phyloP scores from a whole-genome alignment of 768 basidiomycete genomes.

The Sarcomyxa edulis region DNA sequence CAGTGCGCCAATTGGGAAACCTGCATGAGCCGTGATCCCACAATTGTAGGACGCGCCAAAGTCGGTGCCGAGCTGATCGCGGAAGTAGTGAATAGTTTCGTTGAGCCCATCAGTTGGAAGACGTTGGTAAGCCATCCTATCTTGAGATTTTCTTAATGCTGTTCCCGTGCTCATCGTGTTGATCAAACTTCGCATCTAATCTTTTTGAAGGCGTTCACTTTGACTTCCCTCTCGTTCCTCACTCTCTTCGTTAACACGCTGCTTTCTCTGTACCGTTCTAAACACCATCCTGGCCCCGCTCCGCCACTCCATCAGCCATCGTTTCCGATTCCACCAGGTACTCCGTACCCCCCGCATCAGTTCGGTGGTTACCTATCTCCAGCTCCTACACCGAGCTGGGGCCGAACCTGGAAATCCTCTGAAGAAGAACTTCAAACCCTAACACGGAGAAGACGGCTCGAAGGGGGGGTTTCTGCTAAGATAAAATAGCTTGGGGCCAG shows the following conservation, averaged over 20 bases:
- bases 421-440: conserved; percentile 41
- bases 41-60: conserved; percentile 80
- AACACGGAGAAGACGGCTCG: conserved; percentile 48
- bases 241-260: conserved; percentile 81
- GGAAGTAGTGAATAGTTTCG: conserved; percentile 93
- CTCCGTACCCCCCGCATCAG: conserved; percentile 41
- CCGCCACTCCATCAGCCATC: conserved; percentile 27
- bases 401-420: conserved; percentile 29
- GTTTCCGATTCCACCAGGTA: conserved; percentile 33
- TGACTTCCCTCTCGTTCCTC: conserved; percentile 71
- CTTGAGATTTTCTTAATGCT: conserved; percentile 3
- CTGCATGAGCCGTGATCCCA: conserved; percentile 94
- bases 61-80: conserved; percentile 94
- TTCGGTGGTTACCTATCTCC: conserved; percentile 45
- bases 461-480: conserved; percentile 50
- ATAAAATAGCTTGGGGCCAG: conserved; percentile 35
- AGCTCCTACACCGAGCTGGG: conserved; percentile 42
- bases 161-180: conserved; percentile 5
- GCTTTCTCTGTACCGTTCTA: conserved; percentile 70
- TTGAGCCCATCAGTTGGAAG: conserved; percentile 97
- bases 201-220: conserved; percentile 70
- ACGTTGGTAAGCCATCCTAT: conserved; percentile 61
- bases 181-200: conserved; percentile 1
- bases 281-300: conserved; percentile 41
- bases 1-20: conserved; percentile 89